phyloP scores from a whole-genome alignment of 441 rosid species.

The Eutrema salsugineum region DNA sequence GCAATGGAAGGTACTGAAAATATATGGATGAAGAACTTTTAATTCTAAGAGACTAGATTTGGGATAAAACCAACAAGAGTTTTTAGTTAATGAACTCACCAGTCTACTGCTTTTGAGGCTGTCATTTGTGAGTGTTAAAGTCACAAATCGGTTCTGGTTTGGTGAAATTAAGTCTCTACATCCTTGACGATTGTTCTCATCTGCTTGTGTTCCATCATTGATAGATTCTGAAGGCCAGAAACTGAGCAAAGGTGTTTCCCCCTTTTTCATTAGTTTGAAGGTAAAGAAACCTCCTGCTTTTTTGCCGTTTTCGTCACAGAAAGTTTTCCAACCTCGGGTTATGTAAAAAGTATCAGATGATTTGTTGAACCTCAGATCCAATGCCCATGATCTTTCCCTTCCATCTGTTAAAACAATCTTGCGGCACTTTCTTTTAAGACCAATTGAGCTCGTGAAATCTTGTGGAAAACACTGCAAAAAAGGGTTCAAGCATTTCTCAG shows the following conservation, averaged over 20 bases:
- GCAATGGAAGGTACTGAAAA: slow-evolving; percentile 1
- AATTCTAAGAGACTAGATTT: neutral
- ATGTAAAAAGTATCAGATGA: neutral
- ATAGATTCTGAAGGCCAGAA: neutral
- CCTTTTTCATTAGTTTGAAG: neutral
- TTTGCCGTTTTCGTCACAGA: neutral
- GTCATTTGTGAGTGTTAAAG: neutral
- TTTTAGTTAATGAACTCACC: slow-evolving; percentile 3
- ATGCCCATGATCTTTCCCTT: neutral
- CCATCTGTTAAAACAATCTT: neutral
- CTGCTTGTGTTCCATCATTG: neutral
- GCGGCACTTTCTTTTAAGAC: neutral
- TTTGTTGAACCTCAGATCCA: neutral
- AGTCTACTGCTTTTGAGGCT: neutral
- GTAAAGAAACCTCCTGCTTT: neutral
- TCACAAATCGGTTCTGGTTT: neutral
- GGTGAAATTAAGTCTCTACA: neutral
- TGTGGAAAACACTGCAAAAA: slow-evolving; percentile 3
- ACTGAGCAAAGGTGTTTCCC: neutral
- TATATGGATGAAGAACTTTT: neutral
- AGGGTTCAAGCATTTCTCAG: neutral
- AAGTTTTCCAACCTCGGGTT: slow-evolving; percentile 1
- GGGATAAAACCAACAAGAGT: neutral
- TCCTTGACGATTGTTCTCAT: neutral
- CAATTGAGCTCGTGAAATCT: neutral